These are phyloP conservation scores for Talaromyces stipitatus DNA, from an alignment of 495 filamentous ascomycete species.

Conservation along the genomic window DNA sequence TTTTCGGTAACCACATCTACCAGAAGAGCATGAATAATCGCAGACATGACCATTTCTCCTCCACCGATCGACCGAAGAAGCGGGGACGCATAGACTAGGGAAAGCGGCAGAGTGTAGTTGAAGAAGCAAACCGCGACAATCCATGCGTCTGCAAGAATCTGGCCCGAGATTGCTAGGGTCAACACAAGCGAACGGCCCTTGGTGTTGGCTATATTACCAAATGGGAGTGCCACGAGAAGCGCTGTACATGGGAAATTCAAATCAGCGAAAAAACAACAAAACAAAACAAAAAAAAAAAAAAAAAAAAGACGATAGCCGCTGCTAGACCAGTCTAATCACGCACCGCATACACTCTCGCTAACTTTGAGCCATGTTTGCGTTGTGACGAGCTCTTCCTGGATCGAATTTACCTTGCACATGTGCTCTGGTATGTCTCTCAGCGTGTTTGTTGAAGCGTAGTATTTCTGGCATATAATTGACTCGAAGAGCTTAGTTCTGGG, in stretches of 20 bases:
- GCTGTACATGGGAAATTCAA: not conserved
- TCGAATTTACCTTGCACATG: not conserved
- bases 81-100: not conserved
- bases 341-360: constrained; percentile 1
- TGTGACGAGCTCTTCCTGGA: not conserved
- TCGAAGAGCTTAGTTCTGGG: not conserved
- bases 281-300: too few relatives aligned
- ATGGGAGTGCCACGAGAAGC: not conserved
- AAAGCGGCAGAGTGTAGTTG: not conserved
- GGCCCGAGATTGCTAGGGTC: not conserved
- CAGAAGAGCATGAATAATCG: not conserved
- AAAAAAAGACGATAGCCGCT: too few relatives aligned
- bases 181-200: not conserved
- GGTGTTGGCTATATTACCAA: not conserved
- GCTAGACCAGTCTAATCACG: not conserved
- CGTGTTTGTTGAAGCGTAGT: not conserved
- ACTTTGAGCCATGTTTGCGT: not conserved
- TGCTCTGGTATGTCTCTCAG: not conserved
- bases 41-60: not conserved
- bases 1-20: not conserved
- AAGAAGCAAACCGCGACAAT: not conserved
- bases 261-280: not conserved
- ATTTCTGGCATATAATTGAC: not conserved
- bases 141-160: constrained; percentile 1
- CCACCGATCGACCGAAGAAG: not conserved